Conservation (phyloP, 1,284 basidiomycete species). For the Boletellus deceptivus region DNA sequence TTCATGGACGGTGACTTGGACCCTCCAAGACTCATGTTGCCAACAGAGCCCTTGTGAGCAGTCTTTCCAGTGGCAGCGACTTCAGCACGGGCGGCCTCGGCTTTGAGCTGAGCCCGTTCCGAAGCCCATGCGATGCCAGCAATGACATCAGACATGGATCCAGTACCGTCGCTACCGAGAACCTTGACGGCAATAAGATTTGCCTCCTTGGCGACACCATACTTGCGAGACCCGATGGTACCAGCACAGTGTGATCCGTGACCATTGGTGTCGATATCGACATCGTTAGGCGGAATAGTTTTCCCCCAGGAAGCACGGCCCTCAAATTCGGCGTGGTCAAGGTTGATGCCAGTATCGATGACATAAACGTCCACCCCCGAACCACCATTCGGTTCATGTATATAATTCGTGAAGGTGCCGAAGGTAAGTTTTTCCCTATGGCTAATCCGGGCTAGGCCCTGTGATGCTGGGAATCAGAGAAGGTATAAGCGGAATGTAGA, state of each 20-base stretch:
- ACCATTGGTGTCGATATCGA: constrained; percentile 73
- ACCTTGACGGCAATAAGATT: constrained; percentile 97
- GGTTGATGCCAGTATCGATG: constrained; percentile 88
- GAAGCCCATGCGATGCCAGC: constrained; percentile 87
- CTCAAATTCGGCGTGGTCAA: constrained; percentile 84
- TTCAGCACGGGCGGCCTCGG: constrained; percentile 60
- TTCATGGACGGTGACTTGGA: constrained; percentile 91
- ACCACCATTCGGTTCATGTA: constrained; percentile 74
- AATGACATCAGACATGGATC: constrained; percentile 95
- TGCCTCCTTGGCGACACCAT: constrained; percentile 95
- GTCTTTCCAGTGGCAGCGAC: constrained; percentile 63
- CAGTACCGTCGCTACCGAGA: constrained; percentile 88
- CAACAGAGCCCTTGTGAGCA: constrained; percentile 91
- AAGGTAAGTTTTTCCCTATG: constrained; percentile 81
- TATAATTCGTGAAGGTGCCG: constrained; percentile 86
- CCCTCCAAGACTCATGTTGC: constrained; percentile 97
- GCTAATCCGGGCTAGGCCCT: constrained; percentile 95
- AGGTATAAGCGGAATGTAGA: background rate
- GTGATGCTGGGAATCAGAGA: background rate
- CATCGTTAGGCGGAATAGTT: constrained; percentile 78
- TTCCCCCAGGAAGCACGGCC: constrained; percentile 83
- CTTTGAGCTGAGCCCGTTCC: constrained; percentile 56
- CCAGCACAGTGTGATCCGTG: constrained; percentile 84
- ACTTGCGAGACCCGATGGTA: constrained; percentile 75
- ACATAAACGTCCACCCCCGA: constrained; percentile 90